Base-by-base conservation (phyloP, 805 yeast genomes). In the Spathaspora boniae region DNA sequence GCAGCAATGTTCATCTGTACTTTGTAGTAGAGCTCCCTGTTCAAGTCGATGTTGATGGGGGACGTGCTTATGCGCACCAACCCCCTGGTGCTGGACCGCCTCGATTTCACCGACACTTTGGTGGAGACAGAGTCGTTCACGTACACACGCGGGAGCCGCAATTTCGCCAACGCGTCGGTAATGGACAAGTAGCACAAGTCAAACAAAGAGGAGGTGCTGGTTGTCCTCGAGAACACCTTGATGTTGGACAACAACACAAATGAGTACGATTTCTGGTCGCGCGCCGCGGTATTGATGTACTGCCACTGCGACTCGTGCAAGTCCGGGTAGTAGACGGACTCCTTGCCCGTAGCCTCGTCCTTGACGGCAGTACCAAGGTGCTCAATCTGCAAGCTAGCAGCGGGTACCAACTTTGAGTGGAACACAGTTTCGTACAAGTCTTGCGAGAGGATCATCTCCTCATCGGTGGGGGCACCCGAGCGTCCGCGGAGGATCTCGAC, bases 401-500 rank as follows among this genome's bases (percentile, higher is more conserved):
- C 61, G 2, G 72, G 59, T 14, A 83, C 55, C 16, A 83, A 42
- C 19, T 75, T 73, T 9, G 84, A 74, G 42, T 78, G 79, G 30
- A 74, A 57, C 4, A 86, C 53, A 4, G 74, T 62, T 44, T 84
- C 84, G 47, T 78, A 77, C 16, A 85, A 47, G 39, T 65, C 65
- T 54, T 86, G 94, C 1, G 86, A 75, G 15, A 82, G 50, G 20
- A 74, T 76, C 79, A 83, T 85, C 53, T 87, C 96, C 58, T 87
- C 95, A 47, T 80, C 85, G 1, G 89, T 78, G 19, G 95, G 95
- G 1, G 87, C 85, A 9, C 94, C 93, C 16, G 37, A 31, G 35
- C 86, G 68, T 20, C 95, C 95, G 36, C 88, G 65, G 38, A 80
- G 75, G 7, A 86, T 76, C 43, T 83, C 88, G 6, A 87, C 86